These are phyloP conservation scores for Neurospora pannonica DNA, from an alignment of 495 filamentous ascomycete genomes.

Conservation along the genomic window DNA sequence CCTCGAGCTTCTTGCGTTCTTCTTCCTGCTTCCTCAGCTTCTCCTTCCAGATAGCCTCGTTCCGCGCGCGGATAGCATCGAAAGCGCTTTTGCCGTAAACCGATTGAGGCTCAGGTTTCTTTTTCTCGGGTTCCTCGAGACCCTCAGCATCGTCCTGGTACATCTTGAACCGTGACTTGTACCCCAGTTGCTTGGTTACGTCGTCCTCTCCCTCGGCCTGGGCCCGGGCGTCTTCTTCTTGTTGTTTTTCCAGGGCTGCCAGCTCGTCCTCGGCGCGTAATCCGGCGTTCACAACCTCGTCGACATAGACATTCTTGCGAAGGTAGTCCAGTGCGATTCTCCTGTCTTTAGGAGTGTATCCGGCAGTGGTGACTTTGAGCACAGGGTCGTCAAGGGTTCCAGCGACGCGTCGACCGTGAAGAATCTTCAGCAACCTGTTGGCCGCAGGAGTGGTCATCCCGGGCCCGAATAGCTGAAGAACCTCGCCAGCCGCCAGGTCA, in stretches of 20 bases:
- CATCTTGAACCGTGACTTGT: conserved; percentile 9
- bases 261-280: conserved; percentile 49
- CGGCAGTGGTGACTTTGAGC: conserved; percentile 20
- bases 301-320: conserved; percentile 55
- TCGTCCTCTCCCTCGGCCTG: conserved; percentile 12
- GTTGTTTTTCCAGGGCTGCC: conserved; percentile 51
- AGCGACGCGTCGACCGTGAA: conserved; percentile 65
- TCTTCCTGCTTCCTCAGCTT: conserved; percentile 40
- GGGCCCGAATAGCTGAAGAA: conserved; percentile 54
- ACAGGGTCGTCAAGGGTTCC: conserved; percentile 59
- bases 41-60: conserved; percentile 34
- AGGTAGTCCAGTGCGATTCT: conserved; percentile 57
- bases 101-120: background rate
- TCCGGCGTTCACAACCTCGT: conserved; percentile 58
- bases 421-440: conserved; percentile 55
- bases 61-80: conserved; percentile 38
- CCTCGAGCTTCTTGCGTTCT: conserved; percentile 37
- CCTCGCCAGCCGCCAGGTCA: conserved; percentile 43
- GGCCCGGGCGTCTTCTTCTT: conserved; percentile 21
- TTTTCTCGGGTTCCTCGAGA: background rate
- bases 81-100: conserved; percentile 40
- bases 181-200: conserved; percentile 25
- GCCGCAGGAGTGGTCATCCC: conserved; percentile 40
- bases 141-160: conserved; percentile 14
- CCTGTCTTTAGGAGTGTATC: conserved; percentile 22